Evolutionary conservation across 2,329 filamentous ascomycete species (phyloP).

Genomic region (Fusarium illudens): DNA sequence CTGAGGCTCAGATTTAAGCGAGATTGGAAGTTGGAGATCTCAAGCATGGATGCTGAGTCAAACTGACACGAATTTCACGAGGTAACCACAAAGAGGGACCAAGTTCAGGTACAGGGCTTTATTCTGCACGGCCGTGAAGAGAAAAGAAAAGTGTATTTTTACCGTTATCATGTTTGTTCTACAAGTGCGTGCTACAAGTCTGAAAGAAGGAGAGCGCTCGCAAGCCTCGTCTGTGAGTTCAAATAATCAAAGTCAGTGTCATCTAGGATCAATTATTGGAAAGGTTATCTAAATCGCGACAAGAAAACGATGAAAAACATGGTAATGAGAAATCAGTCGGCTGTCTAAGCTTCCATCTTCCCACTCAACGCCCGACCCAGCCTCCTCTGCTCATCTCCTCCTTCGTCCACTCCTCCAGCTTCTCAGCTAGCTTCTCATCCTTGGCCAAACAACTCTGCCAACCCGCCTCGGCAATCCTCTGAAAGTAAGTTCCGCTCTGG

Average conservation of each 20-base stretch:
- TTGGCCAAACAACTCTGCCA: conserved; percentile 21
- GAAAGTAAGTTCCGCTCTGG: conserved; percentile 27
- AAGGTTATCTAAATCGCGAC: background rate
- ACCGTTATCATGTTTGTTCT: no score
- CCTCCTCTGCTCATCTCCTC: conserved; percentile 16
- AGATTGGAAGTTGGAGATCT: no score
- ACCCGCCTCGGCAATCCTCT: conserved; percentile 24
- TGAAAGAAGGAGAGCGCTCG: background rate
- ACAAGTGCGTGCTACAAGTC: no score
- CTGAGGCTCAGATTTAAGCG: background rate
- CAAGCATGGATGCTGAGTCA: no score
- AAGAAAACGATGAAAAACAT: background rate
- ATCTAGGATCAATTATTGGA: no score
- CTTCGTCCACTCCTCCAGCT: conserved; percentile 28
- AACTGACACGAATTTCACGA: no score
- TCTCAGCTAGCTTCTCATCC: conserved; percentile 17
- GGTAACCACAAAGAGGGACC: no score
- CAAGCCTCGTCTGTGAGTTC: no score
- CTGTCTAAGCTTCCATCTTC: background rate
- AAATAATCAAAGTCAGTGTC: no score
- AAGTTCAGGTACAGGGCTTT: no score
- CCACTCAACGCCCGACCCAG: background rate
- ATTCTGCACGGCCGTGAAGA: no score
- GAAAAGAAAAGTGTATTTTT: no score
- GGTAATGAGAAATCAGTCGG: background rate